Base-by-base conservation (phyloP, 768 basidiomycete species). In the Suillus brevipes region DNA sequence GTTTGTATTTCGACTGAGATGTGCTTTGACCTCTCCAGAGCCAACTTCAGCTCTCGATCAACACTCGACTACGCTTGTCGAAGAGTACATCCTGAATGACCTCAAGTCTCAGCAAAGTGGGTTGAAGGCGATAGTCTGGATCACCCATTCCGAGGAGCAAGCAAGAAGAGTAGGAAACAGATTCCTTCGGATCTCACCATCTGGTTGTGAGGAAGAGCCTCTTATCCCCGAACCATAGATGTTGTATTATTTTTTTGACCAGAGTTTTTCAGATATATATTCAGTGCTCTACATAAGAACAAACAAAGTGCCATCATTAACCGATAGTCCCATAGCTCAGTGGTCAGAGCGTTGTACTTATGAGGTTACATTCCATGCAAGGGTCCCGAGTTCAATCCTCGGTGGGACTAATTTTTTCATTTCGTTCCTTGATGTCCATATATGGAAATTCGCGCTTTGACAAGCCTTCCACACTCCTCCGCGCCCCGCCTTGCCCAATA, bases 11-110 rank as follows among this genome's bases (percentile, higher is more conserved):
- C 42, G 40, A 18, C 45, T 23, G 34, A 55, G 53, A 34, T 12
- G 12, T 31, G n/a, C 38, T 47, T 37, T 43, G 8, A 61, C 66
- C 13, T 28, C 38, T 67, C 7, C 67, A 96, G 95, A 97, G 75
- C 95, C 95, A 2, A 96, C 95, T 0, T 94, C 92, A 10, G 95
- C 95, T 0, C 81, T 97, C 63, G 95, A 97, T 74, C 79, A 86
- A 18, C 83, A 83, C 38, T 85, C 89, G 0, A 89, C 88, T 16
- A 70, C 79, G 16, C 75, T 81, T 36, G 91, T 97, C 2, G 95
- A 97, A 73, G 77, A 82, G 53, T 83, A 80, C 55, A 77, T 96
- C 16, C 65, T 82, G 6, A 72, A 80, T 9, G 82, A 88, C 62
- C 73, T 95, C 42, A 82, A 74, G 47, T 79, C 81, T 1, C 62